These are phyloP conservation scores for Hypomontagnella submonticulosa DNA, from an alignment of 495 filamentous ascomycete species.

Conservation along the genomic window DNA sequence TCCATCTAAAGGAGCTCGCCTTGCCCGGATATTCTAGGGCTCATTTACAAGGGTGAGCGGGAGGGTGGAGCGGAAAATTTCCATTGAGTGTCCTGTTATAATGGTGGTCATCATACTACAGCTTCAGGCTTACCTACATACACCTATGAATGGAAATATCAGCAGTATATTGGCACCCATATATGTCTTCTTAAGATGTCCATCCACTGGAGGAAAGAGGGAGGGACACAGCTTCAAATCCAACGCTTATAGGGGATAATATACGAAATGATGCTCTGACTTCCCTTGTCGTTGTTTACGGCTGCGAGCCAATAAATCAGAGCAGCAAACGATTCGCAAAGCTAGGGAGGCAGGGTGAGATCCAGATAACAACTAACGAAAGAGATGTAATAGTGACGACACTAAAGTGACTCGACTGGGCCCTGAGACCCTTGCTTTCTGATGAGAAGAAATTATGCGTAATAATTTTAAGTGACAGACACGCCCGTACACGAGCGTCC, in stretches of 20 bases:
- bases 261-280: neutral
- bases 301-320: neutral
- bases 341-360: neutral
- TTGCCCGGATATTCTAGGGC: conserved; percentile 14
- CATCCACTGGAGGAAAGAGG: no score
- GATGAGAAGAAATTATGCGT: neutral
- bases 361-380: neutral
- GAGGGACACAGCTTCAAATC: no score
- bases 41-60: conserved; percentile 21
- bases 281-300: neutral
- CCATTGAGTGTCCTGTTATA: neutral
- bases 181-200: neutral
- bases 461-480: no score
- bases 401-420: neutral
- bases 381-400: conserved; percentile 9
- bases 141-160: no score
- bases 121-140: no score
- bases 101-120: no score
- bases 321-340: neutral
- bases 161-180: no score
- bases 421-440: neutral
- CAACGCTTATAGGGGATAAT: neutral
- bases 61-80: conserved; percentile 10
- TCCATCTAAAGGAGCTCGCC: conserved; percentile 16
- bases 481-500: no score